These are phyloP conservation scores for Hansenula anomala DNA, from an alignment of 1,139 yeast genomes.

Conservation along the genomic window DNA sequence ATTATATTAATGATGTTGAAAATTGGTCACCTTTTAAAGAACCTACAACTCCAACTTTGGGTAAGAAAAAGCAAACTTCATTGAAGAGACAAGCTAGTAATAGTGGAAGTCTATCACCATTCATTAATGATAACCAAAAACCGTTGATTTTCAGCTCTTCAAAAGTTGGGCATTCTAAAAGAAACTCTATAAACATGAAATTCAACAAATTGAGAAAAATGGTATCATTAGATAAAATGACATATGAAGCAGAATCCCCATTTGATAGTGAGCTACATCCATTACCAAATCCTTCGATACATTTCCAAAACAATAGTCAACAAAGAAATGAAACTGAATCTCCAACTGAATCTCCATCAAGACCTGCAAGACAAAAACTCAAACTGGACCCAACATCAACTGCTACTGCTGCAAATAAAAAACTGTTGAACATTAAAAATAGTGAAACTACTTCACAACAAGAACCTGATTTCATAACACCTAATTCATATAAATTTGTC, in stretches of 20 bases:
- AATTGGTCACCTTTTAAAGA: slow-evolving; percentile 29
- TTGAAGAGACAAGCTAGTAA: slow-evolving; percentile 23
- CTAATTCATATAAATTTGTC: slow-evolving; percentile 64
- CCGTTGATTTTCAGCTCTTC: slow-evolving; percentile 15
- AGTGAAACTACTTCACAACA: slow-evolving; percentile 28
- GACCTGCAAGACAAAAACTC: slow-evolving; percentile 23
- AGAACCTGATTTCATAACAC: slow-evolving; percentile 30
- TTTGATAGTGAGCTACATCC: slow-evolving; percentile 18
- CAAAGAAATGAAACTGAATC: slow-evolving; percentile 12
- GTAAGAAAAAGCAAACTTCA: slow-evolving; percentile 9
- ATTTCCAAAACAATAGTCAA: slow-evolving; percentile 10
- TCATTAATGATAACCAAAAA: slow-evolving; percentile 20
- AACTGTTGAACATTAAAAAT: slow-evolving; percentile 21
- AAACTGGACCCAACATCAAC: slow-evolving; percentile 8
- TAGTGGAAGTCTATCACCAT: slow-evolving; percentile 19
- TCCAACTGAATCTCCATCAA: slow-evolving; percentile 25
- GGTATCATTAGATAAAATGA: slow-evolving; percentile 20
- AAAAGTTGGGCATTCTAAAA: slow-evolving; percentile 12
- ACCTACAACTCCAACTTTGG: slow-evolving; percentile 19
- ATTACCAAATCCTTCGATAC: slow-evolving; percentile 20
- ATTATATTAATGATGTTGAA: slow-evolving; percentile 22
- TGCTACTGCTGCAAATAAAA: slow-evolving; percentile 1
- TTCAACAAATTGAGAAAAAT: slow-evolving; percentile 23
- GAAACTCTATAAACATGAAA: slow-evolving; percentile 19
- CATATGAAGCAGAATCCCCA: slow-evolving; percentile 15